Evolutionary conservation across 768 basidiomycete species (phyloP), one percentile per base, ranked within the genome.

Genomic region (Tulasnella sp.): DNA sequence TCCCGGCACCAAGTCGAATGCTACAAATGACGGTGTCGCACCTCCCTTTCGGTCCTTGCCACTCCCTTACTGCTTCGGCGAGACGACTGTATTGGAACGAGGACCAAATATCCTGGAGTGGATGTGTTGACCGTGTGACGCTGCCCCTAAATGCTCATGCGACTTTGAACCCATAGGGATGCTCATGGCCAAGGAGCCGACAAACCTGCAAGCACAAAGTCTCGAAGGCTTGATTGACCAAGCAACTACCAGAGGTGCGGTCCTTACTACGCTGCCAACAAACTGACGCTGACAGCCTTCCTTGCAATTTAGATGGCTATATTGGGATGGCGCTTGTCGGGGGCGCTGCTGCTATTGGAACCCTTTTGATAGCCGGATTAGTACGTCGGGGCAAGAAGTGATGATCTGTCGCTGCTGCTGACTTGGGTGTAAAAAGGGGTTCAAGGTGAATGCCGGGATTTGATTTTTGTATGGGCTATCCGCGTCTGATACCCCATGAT

Each of bases 251-350:
- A 82, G 81, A 75, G 92, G 92, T 89, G 65, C 41, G 77, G 70
- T 26, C 55, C n/a, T 30, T 26, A 15, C 29, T 32, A 27, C 30
- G 42, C 34, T 42, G 5, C 13, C 8, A 27, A 49, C 23, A 17
- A 45, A 38, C 43, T 17, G 9, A 54, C 63, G 15, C 34, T 51
- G 32, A 17, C 49, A 21, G 11, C 10, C 43, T 29, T 23, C 32
- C 30, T 52, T 49, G 29, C 27, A 51, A 51, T 34, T 4, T 70
- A 94, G 95, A 99, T 72, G 94, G 94, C n/a, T 97, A 97, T 70
- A 89, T 97, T 51, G 96, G 96, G 49, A 92, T 99, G 86, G 96
- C 93, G 13, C 77, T 99, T 44, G 90, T 84, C 19, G 94, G 94
- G 52, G 91, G 93, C 56, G 85, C 80, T 43, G 92, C 88, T 13